A percentile compares a stretch with the other conserved stretches of the same genome.
These are phyloP conservation scores for Globisporangium heterothallicum DNA, from an alignment of 352 stramenopile genomes.

Conservation along the genomic window DNA sequence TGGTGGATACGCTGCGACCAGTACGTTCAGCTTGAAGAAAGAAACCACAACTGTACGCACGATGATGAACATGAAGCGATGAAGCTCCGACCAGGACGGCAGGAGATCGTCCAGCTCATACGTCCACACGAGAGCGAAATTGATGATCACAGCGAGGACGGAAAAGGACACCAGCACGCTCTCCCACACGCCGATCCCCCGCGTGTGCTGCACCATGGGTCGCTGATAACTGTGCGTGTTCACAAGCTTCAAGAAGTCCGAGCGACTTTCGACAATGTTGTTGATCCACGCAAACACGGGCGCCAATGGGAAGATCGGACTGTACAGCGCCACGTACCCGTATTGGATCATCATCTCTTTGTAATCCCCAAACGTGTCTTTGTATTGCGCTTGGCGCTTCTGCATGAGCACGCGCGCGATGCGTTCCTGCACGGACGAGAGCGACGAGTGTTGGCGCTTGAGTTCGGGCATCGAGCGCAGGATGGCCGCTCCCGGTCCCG, in stretches of 20 bases:
- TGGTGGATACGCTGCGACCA: too few species aligned
- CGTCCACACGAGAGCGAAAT: slow-evolving; percentile 90
- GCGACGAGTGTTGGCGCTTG: slow-evolving; percentile 3
- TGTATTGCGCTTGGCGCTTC: slow-evolving; percentile 54
- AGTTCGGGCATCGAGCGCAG: background rate
- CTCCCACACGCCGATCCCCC: slow-evolving; percentile 91
- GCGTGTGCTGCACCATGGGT: slow-evolving; percentile 83
- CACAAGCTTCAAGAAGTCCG: slow-evolving; percentile 91
- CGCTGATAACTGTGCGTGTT: slow-evolving; percentile 83
- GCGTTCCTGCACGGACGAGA: slow-evolving; percentile 23
- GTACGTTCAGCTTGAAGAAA: background rate
- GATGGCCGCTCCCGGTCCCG: background rate
- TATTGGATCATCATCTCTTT: slow-evolving; percentile 90
- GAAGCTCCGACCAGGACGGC: slow-evolving; percentile 45
- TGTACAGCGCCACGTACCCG: slow-evolving; percentile 91
- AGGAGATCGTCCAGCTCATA: slow-evolving; percentile 53
- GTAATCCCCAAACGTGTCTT: slow-evolving; percentile 65
- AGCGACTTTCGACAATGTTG: slow-evolving; percentile 87
- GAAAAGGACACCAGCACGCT: slow-evolving; percentile 91
- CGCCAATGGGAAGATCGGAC: slow-evolving; percentile 87
- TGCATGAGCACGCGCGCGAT: slow-evolving; percentile 54
- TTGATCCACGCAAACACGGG: slow-evolving; percentile 89
- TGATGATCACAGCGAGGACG: slow-evolving; percentile 90
- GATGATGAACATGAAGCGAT: slow-evolving; percentile 61
- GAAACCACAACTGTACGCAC: slow-evolving; percentile 14